These are phyloP conservation scores for Sugiyamaella xylanicola DNA, from an alignment of 1,139 yeast species.

Conservation along the genomic window DNA sequence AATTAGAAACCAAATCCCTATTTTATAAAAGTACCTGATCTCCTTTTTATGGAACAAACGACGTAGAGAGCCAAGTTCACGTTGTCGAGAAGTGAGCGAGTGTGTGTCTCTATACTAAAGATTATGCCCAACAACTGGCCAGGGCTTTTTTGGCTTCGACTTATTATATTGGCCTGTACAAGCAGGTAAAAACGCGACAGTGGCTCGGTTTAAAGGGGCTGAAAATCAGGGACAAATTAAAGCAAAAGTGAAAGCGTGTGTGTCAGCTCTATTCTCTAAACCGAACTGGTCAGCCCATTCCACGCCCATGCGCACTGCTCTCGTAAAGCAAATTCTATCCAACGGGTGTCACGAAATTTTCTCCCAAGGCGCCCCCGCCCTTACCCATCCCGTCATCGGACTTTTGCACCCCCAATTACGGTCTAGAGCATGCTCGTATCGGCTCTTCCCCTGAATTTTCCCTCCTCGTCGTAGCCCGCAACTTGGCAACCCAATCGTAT, in stretches of 20 bases:
- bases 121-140: conserved; percentile 2
- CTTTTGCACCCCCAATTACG: background rate
- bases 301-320: background rate
- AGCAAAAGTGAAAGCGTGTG: background rate
- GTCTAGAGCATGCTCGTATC: background rate
- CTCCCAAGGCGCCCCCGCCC: conserved; percentile 7
- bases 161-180: background rate
- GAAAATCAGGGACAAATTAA: conserved; percentile 5
- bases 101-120: background rate
- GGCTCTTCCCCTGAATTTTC: conserved; percentile 9
- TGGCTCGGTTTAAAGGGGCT: conserved; percentile 11
- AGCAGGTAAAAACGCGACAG: conserved; percentile 6
- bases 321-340: background rate
- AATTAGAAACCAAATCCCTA: background rate
- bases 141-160: background rate
- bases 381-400: background rate
- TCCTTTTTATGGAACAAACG: background rate
- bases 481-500: background rate
- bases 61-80: background rate
- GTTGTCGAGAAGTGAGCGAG: background rate
- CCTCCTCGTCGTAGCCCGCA: conserved; percentile 2
- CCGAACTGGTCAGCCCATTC: background rate
- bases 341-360: background rate
- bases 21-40: background rate
- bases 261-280: background rate